Conservation (phyloP, 805 yeast species). For the Starmerella stellata region DNA sequence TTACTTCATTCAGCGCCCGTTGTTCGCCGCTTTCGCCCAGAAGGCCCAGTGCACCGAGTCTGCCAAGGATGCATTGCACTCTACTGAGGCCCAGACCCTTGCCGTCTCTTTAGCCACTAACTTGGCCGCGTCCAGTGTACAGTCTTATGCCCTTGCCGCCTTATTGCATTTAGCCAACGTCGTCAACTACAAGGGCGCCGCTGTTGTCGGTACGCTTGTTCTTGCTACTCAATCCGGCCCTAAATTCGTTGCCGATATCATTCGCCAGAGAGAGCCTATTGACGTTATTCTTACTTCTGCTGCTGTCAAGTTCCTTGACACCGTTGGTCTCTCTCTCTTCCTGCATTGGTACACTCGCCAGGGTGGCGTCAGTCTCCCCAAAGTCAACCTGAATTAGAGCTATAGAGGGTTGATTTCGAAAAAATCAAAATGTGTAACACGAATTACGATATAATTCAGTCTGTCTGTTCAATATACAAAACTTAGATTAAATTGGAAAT, state of each 20-base stretch:
- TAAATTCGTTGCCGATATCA: slow-evolving; percentile 20
- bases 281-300: slow-evolving; percentile 23
- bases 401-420: no score
- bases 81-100: slow-evolving; percentile 25
- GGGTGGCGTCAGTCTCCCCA: not conserved
- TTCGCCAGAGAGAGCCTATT: slow-evolving; percentile 23
- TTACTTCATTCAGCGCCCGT: slow-evolving; percentile 24
- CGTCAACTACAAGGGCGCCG: slow-evolving; percentile 25
- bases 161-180: slow-evolving; percentile 26
- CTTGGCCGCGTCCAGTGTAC: slow-evolving; percentile 23
- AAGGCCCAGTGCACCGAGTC: slow-evolving; percentile 22
- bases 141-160: slow-evolving; percentile 28
- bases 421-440: no score
- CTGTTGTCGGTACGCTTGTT: slow-evolving; percentile 25
- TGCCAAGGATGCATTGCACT: slow-evolving; percentile 24
- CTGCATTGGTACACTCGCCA: slow-evolving; percentile 16
- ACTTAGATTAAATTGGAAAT: no score
- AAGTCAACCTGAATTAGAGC: no score
- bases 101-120: slow-evolving; percentile 23
- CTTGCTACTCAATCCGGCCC: slow-evolving; percentile 26
- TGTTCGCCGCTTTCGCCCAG: slow-evolving; percentile 26
- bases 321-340: slow-evolving; percentile 26
- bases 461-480: no score
- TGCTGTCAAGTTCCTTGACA: slow-evolving; percentile 24
- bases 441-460: no score